Evolutionary conservation across 306 rosid species (phyloP).

Genomic region (Gleditsia sinensis): DNA sequence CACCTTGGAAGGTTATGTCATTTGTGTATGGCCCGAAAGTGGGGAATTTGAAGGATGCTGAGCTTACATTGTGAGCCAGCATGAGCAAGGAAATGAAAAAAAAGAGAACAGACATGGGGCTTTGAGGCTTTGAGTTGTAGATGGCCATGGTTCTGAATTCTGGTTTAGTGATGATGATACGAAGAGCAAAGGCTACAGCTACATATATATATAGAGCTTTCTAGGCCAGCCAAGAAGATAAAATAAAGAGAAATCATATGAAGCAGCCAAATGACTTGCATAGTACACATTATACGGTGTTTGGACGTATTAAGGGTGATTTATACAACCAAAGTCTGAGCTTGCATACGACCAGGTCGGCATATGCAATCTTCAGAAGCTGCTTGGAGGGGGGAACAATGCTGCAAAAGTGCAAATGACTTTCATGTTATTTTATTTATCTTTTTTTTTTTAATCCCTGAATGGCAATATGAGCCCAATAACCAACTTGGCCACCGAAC

Average conservation of each 20-base stretch:
- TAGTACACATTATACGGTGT: background rate
- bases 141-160: slow-evolving; percentile 23
- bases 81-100: slow-evolving; percentile 11
- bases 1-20: slow-evolving; percentile 30
- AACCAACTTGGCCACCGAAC: no score
- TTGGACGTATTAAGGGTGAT: slow-evolving; percentile 12
- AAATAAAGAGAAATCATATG: background rate
- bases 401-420: no score
- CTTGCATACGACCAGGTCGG: background rate
- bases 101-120: background rate
- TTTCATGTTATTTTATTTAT: no score
- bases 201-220: background rate
- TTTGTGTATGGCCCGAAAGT: slow-evolving; percentile 19
- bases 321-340: background rate
- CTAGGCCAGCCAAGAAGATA: background rate
- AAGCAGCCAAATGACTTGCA: slow-evolving; percentile 36
- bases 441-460: no score
- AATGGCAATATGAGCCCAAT: no score
- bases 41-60: slow-evolving; percentile 21
- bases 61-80: slow-evolving; percentile 12
- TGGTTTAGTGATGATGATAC: background rate
- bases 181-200: background rate
- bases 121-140: background rate
- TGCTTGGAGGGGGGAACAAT: background rate
- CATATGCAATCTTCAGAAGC: background rate